phyloP scores from a whole-genome alignment of 2,329 filamentous ascomycete species.

The Achaetomium macrosporum region DNA sequence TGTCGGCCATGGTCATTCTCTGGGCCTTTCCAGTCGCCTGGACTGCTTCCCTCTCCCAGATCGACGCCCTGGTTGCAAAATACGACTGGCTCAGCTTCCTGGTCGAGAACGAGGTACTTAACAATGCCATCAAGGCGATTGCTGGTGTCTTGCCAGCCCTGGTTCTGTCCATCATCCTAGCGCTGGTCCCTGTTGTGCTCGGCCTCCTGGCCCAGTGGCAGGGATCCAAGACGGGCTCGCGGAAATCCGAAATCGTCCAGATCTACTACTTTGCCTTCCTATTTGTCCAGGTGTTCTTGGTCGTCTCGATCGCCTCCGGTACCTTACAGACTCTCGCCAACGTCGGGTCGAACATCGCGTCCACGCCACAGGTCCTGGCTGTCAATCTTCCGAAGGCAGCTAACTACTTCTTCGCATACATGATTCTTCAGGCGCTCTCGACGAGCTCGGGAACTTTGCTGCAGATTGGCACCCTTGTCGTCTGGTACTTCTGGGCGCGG shows the following conservation, averaged over 20 bases:
- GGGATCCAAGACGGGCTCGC: constrained; percentile 76
- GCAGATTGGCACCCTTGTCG: constrained; percentile 70
- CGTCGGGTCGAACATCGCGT: constrained; percentile 51
- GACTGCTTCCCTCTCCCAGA: constrained; percentile 74
- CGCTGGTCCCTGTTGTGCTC: constrained; percentile 76
- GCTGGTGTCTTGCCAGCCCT: constrained; percentile 82
- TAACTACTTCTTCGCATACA: constrained; percentile 98
- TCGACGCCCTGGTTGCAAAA: constrained; percentile 60
- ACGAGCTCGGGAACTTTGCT: constrained; percentile 84
- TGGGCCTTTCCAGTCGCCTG: constrained; percentile 91
- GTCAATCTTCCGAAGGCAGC: constrained; percentile 75
- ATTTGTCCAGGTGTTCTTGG: constrained; percentile 90
- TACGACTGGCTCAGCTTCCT: constrained; percentile 69
- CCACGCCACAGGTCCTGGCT: constrained; percentile 67
- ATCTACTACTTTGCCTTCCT: constrained; percentile 90
- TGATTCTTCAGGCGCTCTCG: constrained; percentile 88
- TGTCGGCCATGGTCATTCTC: constrained; percentile 71
- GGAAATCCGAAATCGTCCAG: constrained; percentile 78
- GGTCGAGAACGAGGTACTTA: constrained; percentile 49
- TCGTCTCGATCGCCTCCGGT: constrained; percentile 77
- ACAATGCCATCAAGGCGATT: constrained; percentile 58
- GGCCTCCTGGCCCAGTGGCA: constrained; percentile 65
- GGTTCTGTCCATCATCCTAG: constrained; percentile 69
- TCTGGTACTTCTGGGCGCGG: constrained; percentile 76
- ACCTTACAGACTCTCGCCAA: constrained; percentile 59